phyloP scores from a whole-genome alignment of 1,139 yeast genomes.

The Tardiomyces blankii region DNA sequence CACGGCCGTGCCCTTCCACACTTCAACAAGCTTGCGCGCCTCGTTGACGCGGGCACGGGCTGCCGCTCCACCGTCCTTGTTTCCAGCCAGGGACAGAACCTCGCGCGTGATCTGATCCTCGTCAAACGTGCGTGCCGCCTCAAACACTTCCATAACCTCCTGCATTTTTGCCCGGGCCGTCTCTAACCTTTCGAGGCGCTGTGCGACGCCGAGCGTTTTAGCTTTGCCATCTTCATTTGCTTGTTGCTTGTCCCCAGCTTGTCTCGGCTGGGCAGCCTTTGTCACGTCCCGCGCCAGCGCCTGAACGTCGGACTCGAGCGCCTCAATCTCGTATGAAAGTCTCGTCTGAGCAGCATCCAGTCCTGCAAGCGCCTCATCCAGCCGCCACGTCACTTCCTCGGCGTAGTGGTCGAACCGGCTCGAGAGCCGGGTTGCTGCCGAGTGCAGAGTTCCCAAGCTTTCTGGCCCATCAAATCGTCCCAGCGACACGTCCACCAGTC shows the following conservation, averaged over 20 bases:
- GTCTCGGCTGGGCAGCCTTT: constrained; percentile 6
- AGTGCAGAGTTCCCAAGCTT: constrained; percentile 21
- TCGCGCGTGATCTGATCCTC: constrained; percentile 14
- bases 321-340: constrained; percentile 25
- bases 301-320: constrained; percentile 22
- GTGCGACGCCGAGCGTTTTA: constrained; percentile 7
- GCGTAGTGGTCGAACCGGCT: constrained; percentile 24
- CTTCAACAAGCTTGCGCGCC: constrained; percentile 13
- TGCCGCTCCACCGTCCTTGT: constrained; percentile 15
- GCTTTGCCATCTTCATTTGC: neutral
- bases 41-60: constrained; percentile 11
- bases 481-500: constrained; percentile 17
- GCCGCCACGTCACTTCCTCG: constrained; percentile 22
- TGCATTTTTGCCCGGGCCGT: constrained; percentile 18
- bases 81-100: constrained; percentile 11
- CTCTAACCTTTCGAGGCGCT: constrained; percentile 17
- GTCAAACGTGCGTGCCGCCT: constrained; percentile 18
- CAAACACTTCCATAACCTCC: constrained; percentile 18
- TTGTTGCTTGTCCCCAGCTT: too few relatives aligned
- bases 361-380: constrained; percentile 19
- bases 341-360: constrained; percentile 20
- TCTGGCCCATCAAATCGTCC: constrained; percentile 11
- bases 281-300: constrained; percentile 17
- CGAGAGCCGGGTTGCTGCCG: constrained; percentile 21
- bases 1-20: constrained; percentile 22